phyloP scores from a whole-genome alignment of 1,284 basidiomycete species.

The Vanrija sp. region DNA sequence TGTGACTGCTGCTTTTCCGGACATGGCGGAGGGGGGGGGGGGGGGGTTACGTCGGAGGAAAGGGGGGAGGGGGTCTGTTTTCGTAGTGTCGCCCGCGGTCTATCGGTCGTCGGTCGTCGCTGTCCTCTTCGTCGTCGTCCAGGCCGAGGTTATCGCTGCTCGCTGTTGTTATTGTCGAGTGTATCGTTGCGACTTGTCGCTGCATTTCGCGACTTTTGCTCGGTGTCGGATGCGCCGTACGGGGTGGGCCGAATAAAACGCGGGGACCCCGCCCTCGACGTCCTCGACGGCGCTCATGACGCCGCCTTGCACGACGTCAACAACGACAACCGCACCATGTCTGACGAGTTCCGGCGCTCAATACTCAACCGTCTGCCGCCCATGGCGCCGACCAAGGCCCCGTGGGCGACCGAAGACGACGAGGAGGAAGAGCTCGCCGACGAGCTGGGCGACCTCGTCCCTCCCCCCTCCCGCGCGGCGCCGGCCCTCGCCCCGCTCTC shows the following conservation, averaged over 20 bases:
- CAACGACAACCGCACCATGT: constrained; percentile 27
- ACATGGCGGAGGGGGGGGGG: constrained; percentile 7
- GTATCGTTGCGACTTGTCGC: neutral
- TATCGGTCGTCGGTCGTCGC: neutral
- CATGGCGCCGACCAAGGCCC: constrained; percentile 40
- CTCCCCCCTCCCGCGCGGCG: neutral
- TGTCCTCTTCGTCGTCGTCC: neutral
- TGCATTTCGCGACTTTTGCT: constrained; percentile 1
- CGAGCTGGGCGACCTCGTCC: constrained; percentile 59
- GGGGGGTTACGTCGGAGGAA: neutral
- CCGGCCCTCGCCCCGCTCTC: constrained; percentile 65
- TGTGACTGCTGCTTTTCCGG: constrained; percentile 14
- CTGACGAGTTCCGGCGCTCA: constrained; percentile 43
- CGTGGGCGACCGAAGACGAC: constrained; percentile 47
- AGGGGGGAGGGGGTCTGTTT: neutral
- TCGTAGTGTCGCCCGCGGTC: neutral
- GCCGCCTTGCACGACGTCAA: neutral
- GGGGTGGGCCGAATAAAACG: neutral
- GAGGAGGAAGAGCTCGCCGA: constrained; percentile 61
- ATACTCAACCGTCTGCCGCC: constrained; percentile 41
- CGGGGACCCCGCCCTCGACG: too few relatives aligned
- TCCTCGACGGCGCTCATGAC: too few relatives aligned
- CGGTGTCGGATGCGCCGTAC: neutral
- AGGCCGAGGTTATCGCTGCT: neutral
- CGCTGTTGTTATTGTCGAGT: neutral